Base-by-base conservation (phyloP, 2,329 filamentous ascomycete genomes). In the Aurifilum marmelostoma region DNA sequence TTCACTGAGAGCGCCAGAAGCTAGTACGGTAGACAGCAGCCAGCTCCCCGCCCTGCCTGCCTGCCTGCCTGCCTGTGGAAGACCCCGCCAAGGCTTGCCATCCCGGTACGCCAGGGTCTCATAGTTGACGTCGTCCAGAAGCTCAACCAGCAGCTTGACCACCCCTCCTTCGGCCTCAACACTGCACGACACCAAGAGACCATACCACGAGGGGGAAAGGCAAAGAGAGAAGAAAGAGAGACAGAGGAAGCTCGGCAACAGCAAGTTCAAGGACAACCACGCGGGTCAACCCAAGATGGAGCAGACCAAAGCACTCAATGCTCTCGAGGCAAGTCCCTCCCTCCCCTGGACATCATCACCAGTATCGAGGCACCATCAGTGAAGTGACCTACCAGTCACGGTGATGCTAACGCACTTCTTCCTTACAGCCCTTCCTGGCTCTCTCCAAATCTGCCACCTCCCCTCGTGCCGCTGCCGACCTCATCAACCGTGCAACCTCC, bases 401-500 rank as follows among this genome's bases (percentile, higher is more conserved):
- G 9, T 1, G 8, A 6, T 2, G 52, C 21, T 63, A 54, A 54
- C 18, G 52, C 12, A 73, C 83, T 47, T 47, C 82, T 47, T 83
- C 85, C n/a, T n/a, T n/a, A 14, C 84, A 97, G 85, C 94, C 94
- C n/a, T 98, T 95, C 82, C 84, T 99, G 70, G 91, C 92, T 65
- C 91, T 97, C 73, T 91, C 92, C 76, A 96, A 94, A 78, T 92
- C 93, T 14, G 93, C 93, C 72, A 92, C 89, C 8, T 93, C 94
- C 14, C 91, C 93, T 54, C 91, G 92, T 74, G 93, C 94, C 69
- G 91, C 94, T 56, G 91, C 92, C 76, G 94, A 97, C 78, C 88
- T 98, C 66, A 88, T 98, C 78, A 89, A 86, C 59, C 92, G 94
- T 80, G 96, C 94, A 71, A 98, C 94, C 64, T 94, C 93, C n/a